Evolutionary conservation across 2,329 filamentous ascomycete genomes (phyloP), one percentile per base, ranked within the genome.

Genomic region (Phialophora macrospora): DNA sequence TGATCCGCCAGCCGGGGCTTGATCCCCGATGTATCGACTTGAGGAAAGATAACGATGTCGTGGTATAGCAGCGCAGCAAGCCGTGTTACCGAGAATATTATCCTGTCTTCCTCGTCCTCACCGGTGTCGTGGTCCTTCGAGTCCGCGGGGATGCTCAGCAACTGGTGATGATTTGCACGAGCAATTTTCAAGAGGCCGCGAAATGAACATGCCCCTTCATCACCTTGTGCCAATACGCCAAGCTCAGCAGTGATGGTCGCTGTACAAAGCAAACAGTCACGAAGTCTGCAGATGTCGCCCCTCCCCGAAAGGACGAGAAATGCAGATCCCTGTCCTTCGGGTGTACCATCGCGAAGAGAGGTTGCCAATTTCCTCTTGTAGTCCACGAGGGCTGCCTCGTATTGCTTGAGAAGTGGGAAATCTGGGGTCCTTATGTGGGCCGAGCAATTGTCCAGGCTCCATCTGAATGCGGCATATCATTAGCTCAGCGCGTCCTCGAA

Each of bases 361-460:
- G 11, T 22, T 5, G 44, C 28, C 22, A 59, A 30, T 1, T 22
- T 59, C 12, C 28, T 44, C 3, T 24, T 22, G 44, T 49, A 59
- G 14, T 46, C 24, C 4, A 17, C 34, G 2, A 59, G 24, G 4
- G 14, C 14, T 17, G 14, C 17, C 26, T 59, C 56, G 41, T 59
- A 49, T n/a, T 14, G 26, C 46, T 48, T 46, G 3, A 59, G 56
- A 24, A 59, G 56, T 2, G 56, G 56, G 26, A 59, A 59, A 22
- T 28, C 46, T 1, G 56, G 56, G 14, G 22, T 44, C 20, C 46
- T 28, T 20, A 49, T 49, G 3, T 46, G 56, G 8, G 56, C 46
- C 20, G 56, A 48, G 38, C 56, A 49, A 41, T 59, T 32, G 41
- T 59, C 46, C 56, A 59, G 56, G 56, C 56, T 59, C 56, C 56